A percentile compares a stretch with the other conserved stretches of the same genome.
Evolutionary conservation across 495 filamentous ascomycete genomes (phyloP).

Genomic region (Cercophora newfieldiana): DNA sequence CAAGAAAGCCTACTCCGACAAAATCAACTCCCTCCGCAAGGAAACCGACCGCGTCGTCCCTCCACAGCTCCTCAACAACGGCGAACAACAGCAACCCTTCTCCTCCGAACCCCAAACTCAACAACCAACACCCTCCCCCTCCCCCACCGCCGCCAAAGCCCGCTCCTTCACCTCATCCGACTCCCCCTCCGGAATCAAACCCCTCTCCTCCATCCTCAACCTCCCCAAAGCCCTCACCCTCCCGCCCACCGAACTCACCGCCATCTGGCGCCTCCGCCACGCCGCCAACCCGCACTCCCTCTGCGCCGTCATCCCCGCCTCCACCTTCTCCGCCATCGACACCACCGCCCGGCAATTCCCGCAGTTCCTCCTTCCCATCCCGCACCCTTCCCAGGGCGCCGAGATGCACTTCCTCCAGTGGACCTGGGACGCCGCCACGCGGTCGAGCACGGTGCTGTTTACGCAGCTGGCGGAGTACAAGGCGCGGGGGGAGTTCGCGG

Average conservation of each 20-base stretch:
- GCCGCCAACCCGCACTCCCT: constrained; percentile 67
- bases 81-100: constrained; percentile 9
- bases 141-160: constrained; percentile 4
- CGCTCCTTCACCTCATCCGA: background rate
- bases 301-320: constrained; percentile 73
- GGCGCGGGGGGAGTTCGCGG: constrained; percentile 80
- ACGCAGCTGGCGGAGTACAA: constrained; percentile 92
- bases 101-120: background rate
- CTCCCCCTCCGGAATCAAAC: constrained; percentile 54
- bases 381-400: constrained; percentile 63
- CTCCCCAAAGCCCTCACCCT: constrained; percentile 71
- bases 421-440: constrained; percentile 63
- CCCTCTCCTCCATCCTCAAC: constrained; percentile 80
- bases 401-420: constrained; percentile 85
- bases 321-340: constrained; percentile 69
- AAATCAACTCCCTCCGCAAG: constrained; percentile 66
- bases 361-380: constrained; percentile 88
- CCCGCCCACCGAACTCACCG: constrained; percentile 78
- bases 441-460: constrained; percentile 82
- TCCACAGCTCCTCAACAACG: background rate
- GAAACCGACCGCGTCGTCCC: constrained; percentile 46
- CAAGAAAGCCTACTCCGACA: constrained; percentile 78
- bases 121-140: constrained; percentile 16
- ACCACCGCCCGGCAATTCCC: constrained; percentile 69
- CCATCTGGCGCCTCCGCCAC: constrained; percentile 90